Conservation (phyloP, 768 basidiomycete species). For the Mycena leptocephala region DNA sequence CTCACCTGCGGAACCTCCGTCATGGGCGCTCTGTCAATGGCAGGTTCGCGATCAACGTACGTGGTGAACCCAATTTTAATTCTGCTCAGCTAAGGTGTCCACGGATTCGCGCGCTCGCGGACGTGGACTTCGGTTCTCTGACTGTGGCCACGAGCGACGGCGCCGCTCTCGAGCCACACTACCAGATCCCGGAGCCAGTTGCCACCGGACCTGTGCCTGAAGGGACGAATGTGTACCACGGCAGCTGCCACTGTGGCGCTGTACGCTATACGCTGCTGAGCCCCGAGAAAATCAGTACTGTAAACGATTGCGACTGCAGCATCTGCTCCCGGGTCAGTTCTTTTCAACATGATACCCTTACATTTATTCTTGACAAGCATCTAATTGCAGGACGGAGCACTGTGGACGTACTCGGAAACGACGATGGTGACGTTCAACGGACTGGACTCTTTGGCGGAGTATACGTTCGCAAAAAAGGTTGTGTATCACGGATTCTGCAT, state of each 20-base stretch:
- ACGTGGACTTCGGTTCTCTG: too few relatives aligned
- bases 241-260: conserved; percentile 15
- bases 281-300: neutral
- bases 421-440: neutral
- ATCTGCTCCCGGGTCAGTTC: neutral
- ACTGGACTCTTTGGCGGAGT: neutral
- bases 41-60: too few relatives aligned
- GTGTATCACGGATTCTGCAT: neutral
- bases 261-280: neutral
- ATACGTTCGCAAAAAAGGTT: neutral
- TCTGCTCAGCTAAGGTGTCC: too few relatives aligned
- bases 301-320: neutral
- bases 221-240: neutral
- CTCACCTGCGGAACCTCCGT: too few relatives aligned
- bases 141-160: too few relatives aligned
- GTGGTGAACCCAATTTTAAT: too few relatives aligned
- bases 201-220: too few relatives aligned
- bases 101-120: too few relatives aligned
- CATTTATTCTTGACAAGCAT: neutral
- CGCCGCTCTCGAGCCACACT: too few relatives aligned
- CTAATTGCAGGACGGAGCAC: neutral
- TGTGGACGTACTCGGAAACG: neutral
- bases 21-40: too few relatives aligned
- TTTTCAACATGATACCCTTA: neutral
- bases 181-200: too few relatives aligned